Evolutionary conservation across 1,284 basidiomycete genomes (phyloP).

Genomic region (Exobasidium cylindrosporum): DNA sequence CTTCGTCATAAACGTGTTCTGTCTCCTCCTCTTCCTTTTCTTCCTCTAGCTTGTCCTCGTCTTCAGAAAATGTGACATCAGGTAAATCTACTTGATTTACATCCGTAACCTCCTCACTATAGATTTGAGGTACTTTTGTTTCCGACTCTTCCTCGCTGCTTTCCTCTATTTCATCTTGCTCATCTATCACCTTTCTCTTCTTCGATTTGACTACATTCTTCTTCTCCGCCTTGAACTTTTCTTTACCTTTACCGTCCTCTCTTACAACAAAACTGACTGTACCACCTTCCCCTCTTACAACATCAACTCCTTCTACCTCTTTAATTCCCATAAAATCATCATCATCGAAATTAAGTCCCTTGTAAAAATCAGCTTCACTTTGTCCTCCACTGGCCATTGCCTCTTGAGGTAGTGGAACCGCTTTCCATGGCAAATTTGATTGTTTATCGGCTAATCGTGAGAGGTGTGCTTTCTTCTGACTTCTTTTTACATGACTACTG

Average conservation of each 20-base stretch:
- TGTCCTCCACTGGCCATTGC: conserved; percentile 29
- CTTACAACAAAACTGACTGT: conserved; percentile 5
- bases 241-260: conserved; percentile 12
- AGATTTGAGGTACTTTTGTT: conserved; percentile 11
- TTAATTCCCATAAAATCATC: conserved; percentile 52
- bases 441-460: conserved; percentile 15
- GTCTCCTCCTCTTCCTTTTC: conserved; percentile 20
- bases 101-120: conserved; percentile 20
- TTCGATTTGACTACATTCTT: conserved; percentile 22
- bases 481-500: not conserved
- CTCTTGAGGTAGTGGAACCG: conserved; percentile 30
- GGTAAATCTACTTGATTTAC: not conserved
- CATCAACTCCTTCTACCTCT: conserved; percentile 46
- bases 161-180: conserved; percentile 9
- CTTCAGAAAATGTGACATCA: conserved; percentile 2
- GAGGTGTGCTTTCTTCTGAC: conserved; percentile 11
- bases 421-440: conserved; percentile 25
- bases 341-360: conserved; percentile 22
- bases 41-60: conserved; percentile 9
- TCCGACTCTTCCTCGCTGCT: conserved; percentile 15
- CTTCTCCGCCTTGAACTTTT: conserved; percentile 24
- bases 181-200: conserved; percentile 1
- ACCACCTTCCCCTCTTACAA: conserved; percentile 17
- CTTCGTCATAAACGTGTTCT: not conserved
- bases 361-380: conserved; percentile 34